These are phyloP conservation scores for Penicillium sp. DNA, from an alignment of 2,329 filamentous ascomycete genomes.

Conservation along the genomic window DNA sequence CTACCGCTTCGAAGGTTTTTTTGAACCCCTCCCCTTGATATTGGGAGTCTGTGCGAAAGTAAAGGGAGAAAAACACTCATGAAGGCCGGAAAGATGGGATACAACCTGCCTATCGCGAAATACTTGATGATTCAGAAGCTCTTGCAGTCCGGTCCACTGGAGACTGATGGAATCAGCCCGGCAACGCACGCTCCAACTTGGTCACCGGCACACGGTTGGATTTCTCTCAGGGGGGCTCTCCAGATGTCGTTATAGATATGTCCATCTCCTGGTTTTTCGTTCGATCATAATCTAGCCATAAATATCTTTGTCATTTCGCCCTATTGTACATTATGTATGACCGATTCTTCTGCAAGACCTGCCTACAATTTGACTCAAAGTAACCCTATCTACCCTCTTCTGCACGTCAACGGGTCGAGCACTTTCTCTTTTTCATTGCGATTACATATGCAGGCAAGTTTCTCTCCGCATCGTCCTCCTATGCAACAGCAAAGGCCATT, in stretches of 20 bases:
- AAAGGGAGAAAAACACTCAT: neutral
- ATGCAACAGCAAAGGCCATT: constrained; percentile 12
- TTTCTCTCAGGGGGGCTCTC: constrained; percentile 1
- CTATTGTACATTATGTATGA: neutral
- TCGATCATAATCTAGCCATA: neutral
- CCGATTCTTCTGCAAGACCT: neutral
- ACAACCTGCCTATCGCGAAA: neutral
- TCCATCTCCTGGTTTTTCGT: neutral
- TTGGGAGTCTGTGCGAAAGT: constrained; percentile 6
- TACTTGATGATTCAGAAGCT: constrained; percentile 1
- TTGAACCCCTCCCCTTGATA: neutral
- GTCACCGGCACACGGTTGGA: constrained; percentile 10
- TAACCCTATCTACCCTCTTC: neutral
- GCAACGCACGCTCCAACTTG: constrained; percentile 21
- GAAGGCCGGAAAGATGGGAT: constrained; percentile 2
- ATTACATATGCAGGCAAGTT: neutral
- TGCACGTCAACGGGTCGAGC: neutral
- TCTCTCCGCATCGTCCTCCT: constrained; percentile 2
- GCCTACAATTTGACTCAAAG: neutral
- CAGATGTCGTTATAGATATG: constrained; percentile 7
- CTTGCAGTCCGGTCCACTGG: constrained; percentile 14
- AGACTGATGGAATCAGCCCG: constrained; percentile 18
- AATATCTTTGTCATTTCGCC: neutral
- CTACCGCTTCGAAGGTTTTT: neutral
- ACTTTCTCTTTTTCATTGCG: neutral